These are phyloP conservation scores for Emmonsiellopsis sp. DNA, from an alignment of 2,329 filamentous ascomycete genomes.

Conservation along the genomic window DNA sequence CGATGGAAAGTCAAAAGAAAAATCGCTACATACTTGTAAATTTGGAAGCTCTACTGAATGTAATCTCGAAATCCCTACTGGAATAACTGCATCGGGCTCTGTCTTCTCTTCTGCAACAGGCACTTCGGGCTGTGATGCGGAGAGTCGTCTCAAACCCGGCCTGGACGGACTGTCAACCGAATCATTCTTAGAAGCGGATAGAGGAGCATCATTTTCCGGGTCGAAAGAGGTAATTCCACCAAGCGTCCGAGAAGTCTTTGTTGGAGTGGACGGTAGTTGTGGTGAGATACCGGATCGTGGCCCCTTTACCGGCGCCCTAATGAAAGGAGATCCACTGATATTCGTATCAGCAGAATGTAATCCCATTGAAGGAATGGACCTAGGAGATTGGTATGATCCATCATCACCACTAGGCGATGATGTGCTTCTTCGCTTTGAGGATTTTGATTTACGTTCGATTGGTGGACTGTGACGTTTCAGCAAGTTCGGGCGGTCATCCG, in stretches of 20 bases:
- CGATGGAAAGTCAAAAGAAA: not conserved
- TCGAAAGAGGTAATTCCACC: not conserved
- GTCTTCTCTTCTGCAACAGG: constrained; percentile 16
- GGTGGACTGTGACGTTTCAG: constrained; percentile 27
- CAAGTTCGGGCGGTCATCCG: constrained; percentile 4
- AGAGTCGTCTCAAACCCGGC: constrained; percentile 7
- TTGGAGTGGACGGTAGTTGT: not conserved
- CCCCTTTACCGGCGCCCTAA: constrained; percentile 29
- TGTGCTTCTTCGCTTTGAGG: constrained; percentile 20
- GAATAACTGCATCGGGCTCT: constrained; percentile 48
- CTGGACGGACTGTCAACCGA: not conserved
- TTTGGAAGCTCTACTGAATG: constrained; percentile 78
- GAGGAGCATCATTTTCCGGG: not conserved
- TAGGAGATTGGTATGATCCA: constrained; percentile 11
- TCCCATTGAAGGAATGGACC: constrained; percentile 15
- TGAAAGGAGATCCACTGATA: constrained; percentile 41
- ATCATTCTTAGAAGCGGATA: not conserved
- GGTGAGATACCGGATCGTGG: constrained; percentile 4
- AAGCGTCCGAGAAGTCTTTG: not conserved
- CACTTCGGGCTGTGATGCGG: not conserved
- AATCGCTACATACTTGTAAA: constrained; percentile 36
- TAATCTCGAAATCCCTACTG: constrained; percentile 81
- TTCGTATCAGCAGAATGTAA: constrained; percentile 24
- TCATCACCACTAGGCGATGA: constrained; percentile 19
- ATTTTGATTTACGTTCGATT: constrained; percentile 17